phyloP scores from a whole-genome alignment of 768 basidiomycete genomes.

The Tremella yokohamensis region DNA sequence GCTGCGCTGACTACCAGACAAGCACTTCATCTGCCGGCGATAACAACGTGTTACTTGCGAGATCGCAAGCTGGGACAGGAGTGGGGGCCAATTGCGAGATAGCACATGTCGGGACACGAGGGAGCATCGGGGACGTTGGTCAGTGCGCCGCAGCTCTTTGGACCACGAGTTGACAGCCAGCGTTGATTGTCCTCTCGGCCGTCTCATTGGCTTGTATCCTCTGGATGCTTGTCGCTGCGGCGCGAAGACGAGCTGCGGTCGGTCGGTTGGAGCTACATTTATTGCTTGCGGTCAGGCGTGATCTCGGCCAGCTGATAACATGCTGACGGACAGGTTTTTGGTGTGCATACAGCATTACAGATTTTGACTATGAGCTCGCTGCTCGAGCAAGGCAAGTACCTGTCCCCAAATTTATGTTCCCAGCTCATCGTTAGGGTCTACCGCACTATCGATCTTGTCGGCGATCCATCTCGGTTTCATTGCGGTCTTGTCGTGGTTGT shows the following conservation, averaged over 20 bases:
- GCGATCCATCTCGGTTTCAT: conserved; percentile 77
- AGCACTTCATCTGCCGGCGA: conserved; percentile 46
- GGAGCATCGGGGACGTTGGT: conserved; percentile 59
- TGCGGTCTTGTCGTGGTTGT: conserved; percentile 67
- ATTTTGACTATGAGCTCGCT: conserved; percentile 75
- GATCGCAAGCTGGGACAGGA: conserved; percentile 68
- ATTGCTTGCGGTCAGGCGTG: conserved; percentile 35
- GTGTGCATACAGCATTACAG: conserved; percentile 65
- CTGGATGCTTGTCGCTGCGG: conserved; percentile 63
- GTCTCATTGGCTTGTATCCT: conserved; percentile 60
- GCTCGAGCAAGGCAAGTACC: conserved; percentile 61
- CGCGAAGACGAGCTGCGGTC: conserved; percentile 78
- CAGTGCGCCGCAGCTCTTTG: conserved; percentile 55
- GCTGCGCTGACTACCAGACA: not conserved
- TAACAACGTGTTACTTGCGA: conserved; percentile 53
- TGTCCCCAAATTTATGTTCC: too few species aligned
- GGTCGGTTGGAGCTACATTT: conserved; percentile 55
- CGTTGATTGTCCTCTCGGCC: conserved; percentile 78
- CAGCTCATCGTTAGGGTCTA: conserved; percentile 53
- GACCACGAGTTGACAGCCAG: conserved; percentile 41
- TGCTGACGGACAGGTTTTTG: conserved; percentile 26
- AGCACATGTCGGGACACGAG: conserved; percentile 56
- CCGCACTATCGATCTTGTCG: conserved; percentile 64
- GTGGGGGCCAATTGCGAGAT: conserved; percentile 79
- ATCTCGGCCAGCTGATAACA: not conserved